Conservation (phyloP, 1,284 basidiomycete species). For the Sanghuangporus sanghuang region DNA sequence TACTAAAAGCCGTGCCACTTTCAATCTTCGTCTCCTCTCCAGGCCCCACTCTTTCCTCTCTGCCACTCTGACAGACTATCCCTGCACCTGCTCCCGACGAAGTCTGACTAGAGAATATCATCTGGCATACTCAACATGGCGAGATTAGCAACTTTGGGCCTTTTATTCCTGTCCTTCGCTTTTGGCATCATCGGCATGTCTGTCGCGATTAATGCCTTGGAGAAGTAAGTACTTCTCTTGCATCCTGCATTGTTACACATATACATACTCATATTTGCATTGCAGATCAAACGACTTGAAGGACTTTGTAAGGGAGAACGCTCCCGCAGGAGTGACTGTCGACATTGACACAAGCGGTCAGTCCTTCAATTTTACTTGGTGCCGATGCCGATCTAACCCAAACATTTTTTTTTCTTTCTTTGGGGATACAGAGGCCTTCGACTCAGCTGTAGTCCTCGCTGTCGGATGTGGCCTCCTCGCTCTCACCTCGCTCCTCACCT, state of each 20-base stretch:
- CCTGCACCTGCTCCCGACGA: too few relatives aligned
- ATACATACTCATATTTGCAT: background rate
- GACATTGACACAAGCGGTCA: slow-evolving; percentile 29
- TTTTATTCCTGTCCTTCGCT: slow-evolving; percentile 32
- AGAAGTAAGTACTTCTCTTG: slow-evolving; percentile 29
- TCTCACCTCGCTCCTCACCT: slow-evolving; percentile 32
- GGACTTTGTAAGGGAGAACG: slow-evolving; percentile 22
- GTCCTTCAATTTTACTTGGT: background rate
- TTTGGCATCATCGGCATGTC: slow-evolving; percentile 32
- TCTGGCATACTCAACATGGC: background rate
- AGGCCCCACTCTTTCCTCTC: too few relatives aligned
- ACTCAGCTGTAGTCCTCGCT: slow-evolving; percentile 41
- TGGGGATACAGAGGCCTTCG: slow-evolving; percentile 35
- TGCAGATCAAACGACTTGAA: slow-evolving; percentile 28
- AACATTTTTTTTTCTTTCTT: background rate
- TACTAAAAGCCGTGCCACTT: too few relatives aligned
- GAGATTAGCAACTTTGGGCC: background rate
- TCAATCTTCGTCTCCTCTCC: too few relatives aligned
- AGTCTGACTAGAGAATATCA: too few relatives aligned
- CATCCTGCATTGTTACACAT: background rate
- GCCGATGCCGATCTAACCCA: background rate
- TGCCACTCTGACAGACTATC: too few relatives aligned
- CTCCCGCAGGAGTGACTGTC: slow-evolving; percentile 27
- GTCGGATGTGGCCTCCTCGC: slow-evolving; percentile 38
- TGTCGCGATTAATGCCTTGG: slow-evolving; percentile 35